Base-by-base conservation (phyloP, 306 rosid genomes). In the Lagenaria siceraria region DNA sequence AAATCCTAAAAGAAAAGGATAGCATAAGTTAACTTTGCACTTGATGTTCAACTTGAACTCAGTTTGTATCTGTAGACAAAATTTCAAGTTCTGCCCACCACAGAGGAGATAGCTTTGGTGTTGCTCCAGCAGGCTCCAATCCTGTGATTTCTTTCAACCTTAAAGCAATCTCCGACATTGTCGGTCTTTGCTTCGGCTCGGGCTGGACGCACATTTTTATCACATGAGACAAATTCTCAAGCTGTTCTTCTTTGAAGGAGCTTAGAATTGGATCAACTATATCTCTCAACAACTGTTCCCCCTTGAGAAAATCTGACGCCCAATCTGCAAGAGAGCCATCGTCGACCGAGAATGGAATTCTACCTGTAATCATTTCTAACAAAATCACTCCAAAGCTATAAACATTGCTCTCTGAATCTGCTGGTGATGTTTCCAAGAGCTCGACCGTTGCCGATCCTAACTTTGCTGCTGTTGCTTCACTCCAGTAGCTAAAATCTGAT, bases 21-120 rank as follows among this genome's bases (percentile, higher is more conserved):
- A 79, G 58, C 51, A 6, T 75, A 48, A 75, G 53, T 74, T 21
- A 64, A 60, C 27, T 59, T 33, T 76, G 49, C 55, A 86, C 70
- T 54, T 56, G 33, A 75, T 82, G 43, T 19, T 61, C 68, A 8
- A 70, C 58, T 70, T 70, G 40, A 46, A 70, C 78, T 86, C 82
- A 91, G 51, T 77, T 80, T 56, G 64, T 80, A 29, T 90, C 92
- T 8, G 90, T 13, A 40, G 97, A 87, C 83, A 87, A 66, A 36
- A 95, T 95, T 84, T 95, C 98, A 31, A 92, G 85, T 80, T 95
- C 98, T 46, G 97, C 96, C 98, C 98, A 95, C 98, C 98, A 95
- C 68, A 95, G 91, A 69, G 93, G 95, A 43, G 97, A 92, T 68
- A 86, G 12, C 82, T 89, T 95, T 53, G 97, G 97, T 29, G 86